Percentiles rank a stretch among this genome's conserved stretches.
Conservation (phyloP, 371 early-diverging fungal genomes). For the Smittium mucronatum region DNA sequence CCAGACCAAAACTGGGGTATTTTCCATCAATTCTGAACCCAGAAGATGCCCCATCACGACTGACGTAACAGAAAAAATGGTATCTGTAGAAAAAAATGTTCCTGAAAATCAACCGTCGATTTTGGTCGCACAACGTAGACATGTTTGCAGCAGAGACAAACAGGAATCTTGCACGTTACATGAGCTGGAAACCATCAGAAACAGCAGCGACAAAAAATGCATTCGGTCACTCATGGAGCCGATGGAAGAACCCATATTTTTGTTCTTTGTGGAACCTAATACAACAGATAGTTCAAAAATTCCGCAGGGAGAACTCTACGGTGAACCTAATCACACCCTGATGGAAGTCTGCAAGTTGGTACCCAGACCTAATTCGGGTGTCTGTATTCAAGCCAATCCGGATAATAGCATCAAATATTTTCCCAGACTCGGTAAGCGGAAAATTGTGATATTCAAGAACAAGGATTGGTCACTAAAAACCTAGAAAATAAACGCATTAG, state of each 20-base stretch:
- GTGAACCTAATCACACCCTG: background rate
- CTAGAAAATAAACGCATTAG: background rate
- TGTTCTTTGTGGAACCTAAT: background rate
- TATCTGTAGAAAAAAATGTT: background rate
- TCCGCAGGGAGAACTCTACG: background rate
- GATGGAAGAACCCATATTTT: background rate
- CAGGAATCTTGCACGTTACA: background rate
- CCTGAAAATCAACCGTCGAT: background rate
- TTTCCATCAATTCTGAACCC: background rate
- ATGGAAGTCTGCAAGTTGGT: background rate
- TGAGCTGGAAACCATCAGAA: background rate
- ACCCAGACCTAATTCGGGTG: background rate
- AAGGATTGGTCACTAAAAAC: background rate
- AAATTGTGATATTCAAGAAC: background rate
- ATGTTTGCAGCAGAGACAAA: background rate
- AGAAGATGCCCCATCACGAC: background rate
- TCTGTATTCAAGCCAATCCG: background rate
- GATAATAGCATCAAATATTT: no score
- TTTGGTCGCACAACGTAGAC: background rate
- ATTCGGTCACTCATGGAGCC: background rate
- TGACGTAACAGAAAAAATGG: background rate
- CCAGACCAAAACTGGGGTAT: background rate
- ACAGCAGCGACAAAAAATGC: background rate
- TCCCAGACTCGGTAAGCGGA: background rate
- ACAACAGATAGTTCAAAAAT: background rate